Conservation (phyloP, 352 stramenopile genomes). For the Phytophthora cryptogea region DNA sequence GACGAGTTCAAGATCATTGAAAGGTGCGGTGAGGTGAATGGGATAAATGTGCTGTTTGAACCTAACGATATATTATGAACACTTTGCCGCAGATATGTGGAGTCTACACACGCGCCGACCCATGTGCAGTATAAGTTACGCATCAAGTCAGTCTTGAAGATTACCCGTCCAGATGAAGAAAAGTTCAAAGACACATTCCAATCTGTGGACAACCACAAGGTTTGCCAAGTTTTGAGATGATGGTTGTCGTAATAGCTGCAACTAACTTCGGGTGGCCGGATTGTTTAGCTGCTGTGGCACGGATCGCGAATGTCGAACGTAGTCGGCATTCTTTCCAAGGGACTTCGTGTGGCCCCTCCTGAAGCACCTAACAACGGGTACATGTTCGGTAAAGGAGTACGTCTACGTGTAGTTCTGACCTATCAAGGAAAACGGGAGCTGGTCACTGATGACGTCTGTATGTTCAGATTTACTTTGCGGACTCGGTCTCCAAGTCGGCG, state of each 20-base stretch:
- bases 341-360: conserved; percentile 77
- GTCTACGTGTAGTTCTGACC: conserved; percentile 7
- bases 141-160: conserved; percentile 61
- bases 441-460: conserved; percentile 1
- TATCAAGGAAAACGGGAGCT: too few species aligned
- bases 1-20: conserved; percentile 63
- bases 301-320: conserved; percentile 81
- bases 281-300: conserved; percentile 79
- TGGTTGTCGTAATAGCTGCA: neutral
- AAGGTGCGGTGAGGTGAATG: conserved; percentile 20
- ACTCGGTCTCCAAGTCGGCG: conserved; percentile 79
- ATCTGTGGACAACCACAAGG: conserved; percentile 65
- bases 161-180: conserved; percentile 53
- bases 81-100: conserved; percentile 46
- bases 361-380: conserved; percentile 82
- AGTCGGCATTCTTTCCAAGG: conserved; percentile 78
- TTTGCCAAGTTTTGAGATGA: conserved; percentile 10
- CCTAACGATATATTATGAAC: neutral
- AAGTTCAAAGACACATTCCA: conserved; percentile 45
- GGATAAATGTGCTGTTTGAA: neutral
- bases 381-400: conserved; percentile 87
- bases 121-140: conserved; percentile 68
- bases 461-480: conserved; percentile 83
- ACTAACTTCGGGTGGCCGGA: too few species aligned
- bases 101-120: conserved; percentile 64